Evolutionary conservation across 1,284 basidiomycete genomes (phyloP).

Genomic region (Ceratorhiza oryzae-sativae): DNA sequence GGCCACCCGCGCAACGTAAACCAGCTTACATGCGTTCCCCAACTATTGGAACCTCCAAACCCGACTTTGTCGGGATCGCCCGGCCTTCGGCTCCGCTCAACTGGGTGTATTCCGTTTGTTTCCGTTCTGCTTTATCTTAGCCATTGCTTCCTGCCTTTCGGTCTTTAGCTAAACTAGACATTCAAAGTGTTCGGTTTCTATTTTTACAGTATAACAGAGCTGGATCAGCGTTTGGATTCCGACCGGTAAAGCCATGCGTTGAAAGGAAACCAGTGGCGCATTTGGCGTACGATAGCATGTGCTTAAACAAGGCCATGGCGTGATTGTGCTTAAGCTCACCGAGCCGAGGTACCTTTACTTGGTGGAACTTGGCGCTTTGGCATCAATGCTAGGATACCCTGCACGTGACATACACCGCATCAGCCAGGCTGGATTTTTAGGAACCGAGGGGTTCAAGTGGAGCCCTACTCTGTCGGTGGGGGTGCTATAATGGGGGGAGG

Average conservation of each 20-base stretch:
- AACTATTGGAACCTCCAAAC: neutral
- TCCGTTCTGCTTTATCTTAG: neutral
- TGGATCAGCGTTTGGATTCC: neutral
- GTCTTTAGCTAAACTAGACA: neutral
- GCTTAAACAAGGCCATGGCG: too few relatives aligned
- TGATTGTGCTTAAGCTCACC: too few relatives aligned
- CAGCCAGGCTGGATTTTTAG: too few relatives aligned
- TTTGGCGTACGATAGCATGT: neutral
- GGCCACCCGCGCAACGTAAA: neutral
- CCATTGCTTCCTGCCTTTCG: neutral
- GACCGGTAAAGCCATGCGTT: neutral
- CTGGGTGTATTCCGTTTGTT: neutral
- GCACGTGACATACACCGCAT: too few relatives aligned
- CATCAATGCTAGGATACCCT: too few relatives aligned
- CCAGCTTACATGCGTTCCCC: neutral
- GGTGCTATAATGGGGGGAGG: too few relatives aligned
- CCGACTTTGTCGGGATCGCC: neutral
- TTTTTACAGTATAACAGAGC: neutral
- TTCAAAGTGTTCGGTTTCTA: neutral
- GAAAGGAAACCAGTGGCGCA: neutral
- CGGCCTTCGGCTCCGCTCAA: neutral
- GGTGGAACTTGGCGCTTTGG: too few relatives aligned
- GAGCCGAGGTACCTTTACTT: too few relatives aligned
- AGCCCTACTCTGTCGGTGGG: too few relatives aligned
- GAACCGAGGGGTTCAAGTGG: too few relatives aligned